Evolutionary conservation across 805 yeast species (phyloP).

Genomic region (Jamesozyma hellenica): DNA sequence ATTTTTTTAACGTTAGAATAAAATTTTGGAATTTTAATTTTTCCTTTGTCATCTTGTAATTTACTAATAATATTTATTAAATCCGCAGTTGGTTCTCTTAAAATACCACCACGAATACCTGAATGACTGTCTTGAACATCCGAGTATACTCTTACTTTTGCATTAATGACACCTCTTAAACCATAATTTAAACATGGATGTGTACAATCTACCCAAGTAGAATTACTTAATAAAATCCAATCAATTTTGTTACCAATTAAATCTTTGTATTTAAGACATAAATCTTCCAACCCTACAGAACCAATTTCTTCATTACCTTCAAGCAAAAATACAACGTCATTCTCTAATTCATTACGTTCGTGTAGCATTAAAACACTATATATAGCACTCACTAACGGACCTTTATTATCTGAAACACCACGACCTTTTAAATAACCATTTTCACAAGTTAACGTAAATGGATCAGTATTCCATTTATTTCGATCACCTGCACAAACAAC

Average conservation of each 20-base stretch:
- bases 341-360: slow-evolving; percentile 40
- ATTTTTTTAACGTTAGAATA: slow-evolving; percentile 57
- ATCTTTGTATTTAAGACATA: slow-evolving; percentile 41
- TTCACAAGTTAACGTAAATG: slow-evolving; percentile 62
- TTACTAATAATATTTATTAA: slow-evolving; percentile 61
- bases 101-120: slow-evolving; percentile 92
- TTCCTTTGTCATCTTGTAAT: slow-evolving; percentile 47
- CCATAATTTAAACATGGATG: slow-evolving; percentile 93
- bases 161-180: slow-evolving; percentile 80
- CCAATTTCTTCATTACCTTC: slow-evolving; percentile 98
- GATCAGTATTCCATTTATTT: slow-evolving; percentile 66
- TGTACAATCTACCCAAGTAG: slow-evolving; percentile 85
- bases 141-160: slow-evolving; percentile 57
- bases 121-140: slow-evolving; percentile 86
- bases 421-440: slow-evolving; percentile 85
- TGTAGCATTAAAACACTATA: slow-evolving; percentile 73
- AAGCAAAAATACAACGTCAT: slow-evolving; percentile 71
- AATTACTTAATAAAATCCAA: slow-evolving; percentile 82
- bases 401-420: slow-evolving; percentile 92
- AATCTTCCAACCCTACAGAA: slow-evolving; percentile 70
- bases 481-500: slow-evolving; percentile 69
- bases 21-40: slow-evolving; percentile 56
- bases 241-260: slow-evolving; percentile 59
- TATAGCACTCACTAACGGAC: slow-evolving; percentile 80
- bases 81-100: slow-evolving; percentile 83